phyloP scores from a whole-genome alignment of 169 alveolate genomes.

The Babesia caballi region DNA sequence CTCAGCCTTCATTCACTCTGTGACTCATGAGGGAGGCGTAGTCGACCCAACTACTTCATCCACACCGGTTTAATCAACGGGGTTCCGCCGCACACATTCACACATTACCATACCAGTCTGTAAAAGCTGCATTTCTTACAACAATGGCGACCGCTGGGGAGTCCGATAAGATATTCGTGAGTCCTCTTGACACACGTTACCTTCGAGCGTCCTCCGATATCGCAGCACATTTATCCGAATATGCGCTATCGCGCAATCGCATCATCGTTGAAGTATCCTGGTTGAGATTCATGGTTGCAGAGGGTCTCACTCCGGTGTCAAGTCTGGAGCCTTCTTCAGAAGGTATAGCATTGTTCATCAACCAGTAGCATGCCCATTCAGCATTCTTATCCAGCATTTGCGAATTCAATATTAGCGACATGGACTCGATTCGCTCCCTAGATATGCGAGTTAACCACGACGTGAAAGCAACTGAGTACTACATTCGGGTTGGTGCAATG shows the following conservation, averaged over 20 bases:
- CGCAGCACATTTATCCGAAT: conserved; percentile 81
- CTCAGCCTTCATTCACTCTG: too few species aligned
- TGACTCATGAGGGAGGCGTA: too few species aligned
- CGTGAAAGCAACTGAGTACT: conserved; percentile 91
- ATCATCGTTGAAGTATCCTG: conserved; percentile 88
- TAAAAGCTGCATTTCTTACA: too few species aligned
- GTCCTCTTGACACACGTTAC: conserved; percentile 91
- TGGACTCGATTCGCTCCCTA: conserved; percentile 76
- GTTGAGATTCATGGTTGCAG: conserved; percentile 81
- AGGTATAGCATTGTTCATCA: too few species aligned
- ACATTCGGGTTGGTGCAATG: conserved; percentile 76
- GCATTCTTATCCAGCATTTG: conserved; percentile 16
- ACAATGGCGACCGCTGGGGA: neutral
- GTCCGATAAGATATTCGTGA: neutral
- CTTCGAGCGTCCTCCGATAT: conserved; percentile 62
- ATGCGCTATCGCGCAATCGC: conserved; percentile 85
- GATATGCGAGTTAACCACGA: conserved; percentile 90
- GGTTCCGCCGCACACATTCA: too few species aligned
- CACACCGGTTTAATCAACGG: too few species aligned
- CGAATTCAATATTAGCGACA: conserved; percentile 71
- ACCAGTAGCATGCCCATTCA: too few species aligned
- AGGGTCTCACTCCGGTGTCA: conserved; percentile 66
- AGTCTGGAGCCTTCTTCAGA: conserved; percentile 60
- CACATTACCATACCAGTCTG: too few species aligned
- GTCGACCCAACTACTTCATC: too few species aligned